Percentiles rank a stretch among this genome's conserved stretches.
Evolutionary conservation across 202 grass and related monocot species (phyloP).

Genomic region (Zoysia matrella): DNA sequence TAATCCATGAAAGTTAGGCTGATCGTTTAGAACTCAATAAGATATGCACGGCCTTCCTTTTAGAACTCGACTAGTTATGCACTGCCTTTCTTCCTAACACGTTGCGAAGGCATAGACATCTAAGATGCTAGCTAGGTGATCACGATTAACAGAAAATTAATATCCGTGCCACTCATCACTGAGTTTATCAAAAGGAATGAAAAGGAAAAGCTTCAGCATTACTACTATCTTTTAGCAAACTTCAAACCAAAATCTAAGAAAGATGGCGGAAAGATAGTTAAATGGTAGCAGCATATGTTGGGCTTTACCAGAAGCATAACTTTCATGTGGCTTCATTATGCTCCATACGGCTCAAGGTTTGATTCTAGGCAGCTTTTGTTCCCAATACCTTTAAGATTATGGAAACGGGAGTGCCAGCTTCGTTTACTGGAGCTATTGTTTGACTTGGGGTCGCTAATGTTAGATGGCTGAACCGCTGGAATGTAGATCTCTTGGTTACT

Average conservation of each 20-base stretch:
- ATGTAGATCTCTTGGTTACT: constrained; percentile 11
- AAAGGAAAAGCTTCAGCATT: background rate
- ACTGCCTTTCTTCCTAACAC: background rate
- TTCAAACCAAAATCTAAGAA: constrained; percentile 33
- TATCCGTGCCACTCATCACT: background rate
- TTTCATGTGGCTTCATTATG: constrained; percentile 45
- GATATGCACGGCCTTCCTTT: too few relatives aligned
- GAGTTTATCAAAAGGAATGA: background rate
- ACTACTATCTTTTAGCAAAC: constrained; percentile 15
- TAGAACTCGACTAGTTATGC: background rate
- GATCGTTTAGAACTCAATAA: background rate
- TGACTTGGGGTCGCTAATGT: constrained; percentile 31
- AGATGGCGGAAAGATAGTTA: constrained; percentile 23
- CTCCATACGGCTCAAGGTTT: constrained; percentile 12
- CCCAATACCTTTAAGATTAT: constrained; percentile 34
- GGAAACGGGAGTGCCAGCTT: constrained; percentile 29
- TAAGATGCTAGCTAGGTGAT: background rate
- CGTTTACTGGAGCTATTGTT: constrained; percentile 38
- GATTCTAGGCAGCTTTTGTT: constrained; percentile 31
- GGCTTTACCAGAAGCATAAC: constrained; percentile 39
- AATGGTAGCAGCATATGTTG: constrained; percentile 33
- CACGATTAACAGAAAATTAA: constrained; percentile 13
- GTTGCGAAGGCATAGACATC: background rate
- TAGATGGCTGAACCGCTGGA: constrained; percentile 4
- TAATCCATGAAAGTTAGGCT: background rate